Base-by-base conservation (phyloP, 2,329 filamentous ascomycete species). In the Hirsutella thompsonii region DNA sequence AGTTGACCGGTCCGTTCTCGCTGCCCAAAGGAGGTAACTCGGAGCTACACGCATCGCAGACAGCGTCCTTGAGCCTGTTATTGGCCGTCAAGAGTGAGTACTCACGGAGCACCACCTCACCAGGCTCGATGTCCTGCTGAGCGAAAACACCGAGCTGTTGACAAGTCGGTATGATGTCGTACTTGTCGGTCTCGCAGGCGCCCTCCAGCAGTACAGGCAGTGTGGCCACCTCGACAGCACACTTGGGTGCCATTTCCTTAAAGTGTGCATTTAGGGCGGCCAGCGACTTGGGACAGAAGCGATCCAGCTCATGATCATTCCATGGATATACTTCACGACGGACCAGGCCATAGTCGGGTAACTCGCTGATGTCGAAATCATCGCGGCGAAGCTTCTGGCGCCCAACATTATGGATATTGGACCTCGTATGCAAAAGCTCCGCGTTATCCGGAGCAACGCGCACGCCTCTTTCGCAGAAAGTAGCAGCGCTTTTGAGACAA, bases 91-190 rank as follows among this genome's bases (percentile, higher is more conserved):
- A 67, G 8, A 94, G 72, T 8, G 88, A 92, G 45, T 82, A 84
- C 55, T 98, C 92, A 37, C 76, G 68, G 23, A 98, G 71, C 2
- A 95, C 78, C 5, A 72, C 68, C 56, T 93, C 83, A 9, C 83
- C 84, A 0, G 87, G 76, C 1, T 68, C 63, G 30, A 96, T 84
- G 48, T 94, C 81, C 47, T 84, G 74, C 51, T 79, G 85, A 8
- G 89, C 90, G 57, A 96, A 96, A 3, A 98, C 72, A 4, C 92
- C 92, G 1, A 98, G 73, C 59, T 98, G 92, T 45, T 75, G 73
- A 49, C 79, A 80, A 5, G 74, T 81, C 8, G 69, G 64, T 14
- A 70, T 71, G 33, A 64, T 64, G n/a, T 69, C 64, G 48, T 67
- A 68, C 20, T 54, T 55, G 44, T 71, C 67, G 1, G 65, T 69